phyloP scores from a whole-genome alignment of 1,284 basidiomycete species.

The Apiotrichum domesticum region DNA sequence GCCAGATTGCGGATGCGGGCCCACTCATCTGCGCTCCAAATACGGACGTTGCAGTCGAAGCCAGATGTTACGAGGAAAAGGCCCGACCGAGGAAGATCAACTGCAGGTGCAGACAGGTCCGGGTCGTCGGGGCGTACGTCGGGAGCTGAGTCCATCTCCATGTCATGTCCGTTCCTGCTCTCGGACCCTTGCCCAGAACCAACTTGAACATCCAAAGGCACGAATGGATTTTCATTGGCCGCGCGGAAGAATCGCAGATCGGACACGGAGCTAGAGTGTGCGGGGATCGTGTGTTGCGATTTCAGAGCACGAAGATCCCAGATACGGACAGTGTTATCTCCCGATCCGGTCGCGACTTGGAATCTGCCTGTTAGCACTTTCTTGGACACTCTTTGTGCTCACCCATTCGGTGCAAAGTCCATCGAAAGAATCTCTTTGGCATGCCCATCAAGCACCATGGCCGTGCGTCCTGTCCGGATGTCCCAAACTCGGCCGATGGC shows the following conservation, averaged over 20 bases:
- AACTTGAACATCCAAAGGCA: slow-evolving; percentile 22
- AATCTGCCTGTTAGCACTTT: slow-evolving; percentile 54
- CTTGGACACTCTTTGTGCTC: slow-evolving; percentile 20
- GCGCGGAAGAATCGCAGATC: slow-evolving; percentile 87
- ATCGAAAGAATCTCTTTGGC: slow-evolving; percentile 88
- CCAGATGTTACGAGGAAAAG: slow-evolving; percentile 89
- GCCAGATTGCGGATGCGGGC: slow-evolving; percentile 78
- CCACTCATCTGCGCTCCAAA: slow-evolving; percentile 99
- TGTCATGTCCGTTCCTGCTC: slow-evolving; percentile 33
- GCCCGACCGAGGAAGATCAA: slow-evolving; percentile 60
- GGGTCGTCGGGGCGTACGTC: slow-evolving; percentile 27
- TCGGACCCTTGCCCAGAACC: not conserved
- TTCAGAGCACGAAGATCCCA: slow-evolving; percentile 95
- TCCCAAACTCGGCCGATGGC: slow-evolving; percentile 98
- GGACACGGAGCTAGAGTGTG: slow-evolving; percentile 88
- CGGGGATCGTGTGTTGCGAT: slow-evolving; percentile 92
- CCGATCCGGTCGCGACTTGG: slow-evolving; percentile 92
- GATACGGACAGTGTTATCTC: slow-evolving; percentile 95
- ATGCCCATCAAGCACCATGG: slow-evolving; percentile 97
- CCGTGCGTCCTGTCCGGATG: slow-evolving; percentile 84
- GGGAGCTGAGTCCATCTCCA: slow-evolving; percentile 28
- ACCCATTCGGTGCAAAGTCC: slow-evolving; percentile 94
- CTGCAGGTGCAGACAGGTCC: slow-evolving; percentile 21
- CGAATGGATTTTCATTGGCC: slow-evolving; percentile 30
- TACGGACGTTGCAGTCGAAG: slow-evolving; percentile 89